A percentile compares a stretch with the other conserved stretches of the same genome.
phyloP scores from a whole-genome alignment of 352 stramenopile species.

The Lagenidium giganteum region DNA sequence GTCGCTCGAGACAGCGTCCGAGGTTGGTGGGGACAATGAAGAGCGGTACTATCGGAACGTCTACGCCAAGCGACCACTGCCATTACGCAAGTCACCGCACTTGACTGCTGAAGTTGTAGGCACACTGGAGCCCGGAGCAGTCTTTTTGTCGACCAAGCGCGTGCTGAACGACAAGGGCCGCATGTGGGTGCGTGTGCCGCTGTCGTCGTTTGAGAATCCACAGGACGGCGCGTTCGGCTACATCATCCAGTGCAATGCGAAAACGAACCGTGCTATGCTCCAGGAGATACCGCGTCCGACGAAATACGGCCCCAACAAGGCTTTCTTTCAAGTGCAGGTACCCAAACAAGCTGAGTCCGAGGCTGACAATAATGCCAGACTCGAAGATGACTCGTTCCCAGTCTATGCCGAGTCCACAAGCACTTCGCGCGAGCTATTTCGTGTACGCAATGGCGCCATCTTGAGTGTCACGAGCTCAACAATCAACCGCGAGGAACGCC shows the following conservation, averaged over 20 bases:
- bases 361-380: neutral
- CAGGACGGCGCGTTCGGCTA: slow-evolving; percentile 54
- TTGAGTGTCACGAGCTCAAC: slow-evolving; percentile 47
- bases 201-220: slow-evolving; percentile 24
- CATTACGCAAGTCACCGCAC: slow-evolving; percentile 35
- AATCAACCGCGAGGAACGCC: slow-evolving; percentile 37
- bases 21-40: slow-evolving; percentile 26
- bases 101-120: slow-evolving; percentile 52
- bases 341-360: slow-evolving; percentile 4
- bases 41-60: slow-evolving; percentile 73
- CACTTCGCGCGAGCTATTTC: slow-evolving; percentile 43
- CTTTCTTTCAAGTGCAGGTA: slow-evolving; percentile 66
- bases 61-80: slow-evolving; percentile 49
- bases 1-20: slow-evolving; percentile 22
- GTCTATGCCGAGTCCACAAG: slow-evolving; percentile 29
- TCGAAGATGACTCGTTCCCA: slow-evolving; percentile 13
- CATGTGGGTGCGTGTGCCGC: slow-evolving; percentile 62
- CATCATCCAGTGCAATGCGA: slow-evolving; percentile 71
- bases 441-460: slow-evolving; percentile 40
- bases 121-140: slow-evolving; percentile 38
- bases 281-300: slow-evolving; percentile 54
- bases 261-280: slow-evolving; percentile 73
- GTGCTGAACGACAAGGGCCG: slow-evolving; percentile 47
- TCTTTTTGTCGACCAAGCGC: slow-evolving; percentile 44
- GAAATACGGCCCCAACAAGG: slow-evolving; percentile 51